A percentile compares a stretch with the other conserved stretches of the same genome.
These are phyloP conservation scores for Sporothrix mexicana DNA, from an alignment of 2,329 filamentous ascomycete species.

Conservation along the genomic window DNA sequence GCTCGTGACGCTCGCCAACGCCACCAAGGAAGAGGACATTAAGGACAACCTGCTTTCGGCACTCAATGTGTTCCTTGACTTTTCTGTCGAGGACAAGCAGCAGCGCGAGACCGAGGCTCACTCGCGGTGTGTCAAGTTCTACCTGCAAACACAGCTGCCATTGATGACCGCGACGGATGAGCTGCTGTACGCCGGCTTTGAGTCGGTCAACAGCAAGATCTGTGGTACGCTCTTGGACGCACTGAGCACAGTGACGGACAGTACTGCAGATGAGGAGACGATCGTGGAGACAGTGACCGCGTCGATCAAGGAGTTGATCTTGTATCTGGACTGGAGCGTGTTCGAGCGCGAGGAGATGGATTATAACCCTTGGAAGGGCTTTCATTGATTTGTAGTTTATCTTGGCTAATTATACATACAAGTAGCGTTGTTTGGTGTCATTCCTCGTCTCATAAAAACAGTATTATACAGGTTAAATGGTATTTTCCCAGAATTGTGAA, in stretches of 20 bases:
- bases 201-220: constrained; percentile 28
- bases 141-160: constrained; percentile 28
- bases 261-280: neutral
- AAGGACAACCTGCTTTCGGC: neutral
- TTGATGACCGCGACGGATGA: constrained; percentile 18
- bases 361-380: neutral
- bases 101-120: constrained; percentile 29
- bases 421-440: neutral
- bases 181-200: constrained; percentile 33
- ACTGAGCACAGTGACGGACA: neutral
- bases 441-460: neutral
- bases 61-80: constrained; percentile 27
- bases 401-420: neutral
- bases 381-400: neutral
- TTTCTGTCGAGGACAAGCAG: constrained; percentile 11
- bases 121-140: constrained; percentile 29
- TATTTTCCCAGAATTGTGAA: neutral
- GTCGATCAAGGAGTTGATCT: constrained; percentile 28
- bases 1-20: constrained; percentile 27
- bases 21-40: neutral
- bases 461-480: neutral
- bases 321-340: constrained; percentile 36
- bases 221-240: constrained; percentile 31
- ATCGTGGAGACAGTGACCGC: constrained; percentile 15
- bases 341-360: constrained; percentile 20